These are phyloP conservation scores for Parvularia atlantis DNA, from an alignment of 78 protist species.

Conservation along the genomic window DNA sequence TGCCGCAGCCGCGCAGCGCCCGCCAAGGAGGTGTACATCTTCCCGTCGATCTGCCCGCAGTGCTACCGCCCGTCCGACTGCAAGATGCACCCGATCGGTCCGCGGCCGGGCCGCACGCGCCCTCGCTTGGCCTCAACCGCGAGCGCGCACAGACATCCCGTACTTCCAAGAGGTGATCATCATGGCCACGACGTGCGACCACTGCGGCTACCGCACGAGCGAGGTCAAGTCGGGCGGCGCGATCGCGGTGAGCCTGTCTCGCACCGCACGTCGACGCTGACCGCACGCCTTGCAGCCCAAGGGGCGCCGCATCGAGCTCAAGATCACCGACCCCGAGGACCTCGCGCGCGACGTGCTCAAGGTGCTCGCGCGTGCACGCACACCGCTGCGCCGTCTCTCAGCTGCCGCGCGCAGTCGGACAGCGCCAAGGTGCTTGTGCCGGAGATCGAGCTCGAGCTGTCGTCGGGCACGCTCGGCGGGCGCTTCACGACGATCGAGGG, in stretches of 20 bases:
- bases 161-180: constrained; percentile 74
- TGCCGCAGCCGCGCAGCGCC: no score
- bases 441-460: constrained; percentile 54
- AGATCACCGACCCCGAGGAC: constrained; percentile 52
- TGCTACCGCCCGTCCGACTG: no score
- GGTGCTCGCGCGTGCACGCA: constrained; percentile 7
- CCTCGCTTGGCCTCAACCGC: not conserved
- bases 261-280: no score
- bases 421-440: constrained; percentile 55
- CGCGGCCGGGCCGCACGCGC: no score
- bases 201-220: constrained; percentile 67
- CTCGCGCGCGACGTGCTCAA: constrained; percentile 69
- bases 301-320: constrained; percentile 16
- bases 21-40: not conserved
- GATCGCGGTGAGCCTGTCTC: constrained; percentile 40
- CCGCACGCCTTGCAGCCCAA: no score
- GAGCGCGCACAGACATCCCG: constrained; percentile 18
- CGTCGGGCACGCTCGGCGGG: constrained; percentile 82
- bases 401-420: constrained; percentile 40
- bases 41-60: not conserved
- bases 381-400: no score
- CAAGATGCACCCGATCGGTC: no score
- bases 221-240: constrained; percentile 81
- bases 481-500: constrained; percentile 85
- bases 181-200: constrained; percentile 69